phyloP scores from a whole-genome alignment of 2,329 filamentous ascomycete species.

The Arthroderma sp. region DNA sequence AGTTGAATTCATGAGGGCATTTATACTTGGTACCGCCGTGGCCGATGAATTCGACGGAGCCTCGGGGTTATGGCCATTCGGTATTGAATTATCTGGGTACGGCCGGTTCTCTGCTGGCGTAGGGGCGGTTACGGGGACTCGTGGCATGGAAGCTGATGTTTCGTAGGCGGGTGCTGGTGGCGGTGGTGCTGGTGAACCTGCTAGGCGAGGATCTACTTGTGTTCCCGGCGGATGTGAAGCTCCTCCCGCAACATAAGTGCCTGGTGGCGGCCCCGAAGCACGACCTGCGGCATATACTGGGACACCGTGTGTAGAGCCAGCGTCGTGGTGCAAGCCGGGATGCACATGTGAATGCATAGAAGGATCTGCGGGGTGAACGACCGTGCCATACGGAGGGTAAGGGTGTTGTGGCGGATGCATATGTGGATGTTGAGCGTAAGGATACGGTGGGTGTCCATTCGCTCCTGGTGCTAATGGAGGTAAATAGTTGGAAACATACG shows the following conservation, averaged over 20 bases:
- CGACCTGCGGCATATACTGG: slow-evolving; percentile 19
- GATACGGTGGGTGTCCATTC: slow-evolving; percentile 16
- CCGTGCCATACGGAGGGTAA: slow-evolving; percentile 21
- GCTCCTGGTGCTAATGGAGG: slow-evolving; percentile 19
- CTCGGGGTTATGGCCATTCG: background rate
- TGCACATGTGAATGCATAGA: slow-evolving; percentile 16
- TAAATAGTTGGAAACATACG: slow-evolving; percentile 25
- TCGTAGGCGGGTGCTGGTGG: background rate
- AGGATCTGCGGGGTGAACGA: slow-evolving; percentile 20
- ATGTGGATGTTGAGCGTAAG: slow-evolving; percentile 22
- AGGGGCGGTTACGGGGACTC: too few species aligned
- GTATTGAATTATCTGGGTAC: background rate
- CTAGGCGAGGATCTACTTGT: slow-evolving; percentile 3
- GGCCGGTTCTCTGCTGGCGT: too few species aligned
- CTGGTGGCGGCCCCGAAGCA: slow-evolving; percentile 5
- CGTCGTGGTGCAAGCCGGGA: slow-evolving; percentile 12
- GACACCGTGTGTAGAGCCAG: slow-evolving; percentile 7
- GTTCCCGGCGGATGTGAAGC: slow-evolving; percentile 1
- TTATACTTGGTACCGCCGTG: slow-evolving; percentile 42
- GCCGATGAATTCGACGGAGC: slow-evolving; percentile 15
- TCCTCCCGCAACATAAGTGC: background rate
- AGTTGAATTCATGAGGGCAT: slow-evolving; percentile 30
- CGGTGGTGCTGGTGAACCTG: background rate
- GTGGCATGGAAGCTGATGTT: background rate
- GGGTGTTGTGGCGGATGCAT: slow-evolving; percentile 15